These are phyloP conservation scores for Aschersonia sp. DNA, from an alignment of 2,329 filamentous ascomycete genomes.

Conservation along the genomic window DNA sequence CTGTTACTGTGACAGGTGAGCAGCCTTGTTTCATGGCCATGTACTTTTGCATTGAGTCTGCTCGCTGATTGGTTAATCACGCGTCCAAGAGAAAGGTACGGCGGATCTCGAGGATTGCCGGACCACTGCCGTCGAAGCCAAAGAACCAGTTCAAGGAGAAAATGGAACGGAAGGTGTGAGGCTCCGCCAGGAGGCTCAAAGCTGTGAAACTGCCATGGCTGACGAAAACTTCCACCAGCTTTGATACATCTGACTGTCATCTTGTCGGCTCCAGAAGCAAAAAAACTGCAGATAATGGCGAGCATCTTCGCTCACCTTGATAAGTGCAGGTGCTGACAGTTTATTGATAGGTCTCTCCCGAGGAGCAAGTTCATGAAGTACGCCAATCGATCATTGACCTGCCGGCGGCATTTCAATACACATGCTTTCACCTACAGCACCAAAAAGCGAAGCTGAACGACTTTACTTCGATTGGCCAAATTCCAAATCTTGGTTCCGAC, in stretches of 20 bases:
- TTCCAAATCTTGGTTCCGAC: slow-evolving; percentile 61
- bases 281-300: slow-evolving; percentile 77
- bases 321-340: not conserved
- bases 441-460: slow-evolving; percentile 85
- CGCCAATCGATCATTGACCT: slow-evolving; percentile 92
- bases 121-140: slow-evolving; percentile 9
- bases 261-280: slow-evolving; percentile 59
- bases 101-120: not conserved
- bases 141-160: slow-evolving; percentile 14
- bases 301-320: slow-evolving; percentile 11
- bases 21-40: not conserved
- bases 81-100: not conserved
- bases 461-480: slow-evolving; percentile 82
- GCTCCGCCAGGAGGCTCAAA: not conserved
- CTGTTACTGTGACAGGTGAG: not conserved
- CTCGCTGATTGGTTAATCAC: not conserved
- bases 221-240: slow-evolving; percentile 16
- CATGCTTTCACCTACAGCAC: slow-evolving; percentile 95
- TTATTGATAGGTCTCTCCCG: slow-evolving; percentile 56
- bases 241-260: slow-evolving; percentile 56
- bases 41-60: not conserved
- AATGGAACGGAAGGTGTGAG: slow-evolving; percentile 19
- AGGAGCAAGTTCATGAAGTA: slow-evolving; percentile 96
- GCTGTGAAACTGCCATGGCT: not conserved
- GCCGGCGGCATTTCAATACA: slow-evolving; percentile 88